Base-by-base conservation (phyloP, 164 flowering plant genomes). In the Warburgia ugandensis region DNA sequence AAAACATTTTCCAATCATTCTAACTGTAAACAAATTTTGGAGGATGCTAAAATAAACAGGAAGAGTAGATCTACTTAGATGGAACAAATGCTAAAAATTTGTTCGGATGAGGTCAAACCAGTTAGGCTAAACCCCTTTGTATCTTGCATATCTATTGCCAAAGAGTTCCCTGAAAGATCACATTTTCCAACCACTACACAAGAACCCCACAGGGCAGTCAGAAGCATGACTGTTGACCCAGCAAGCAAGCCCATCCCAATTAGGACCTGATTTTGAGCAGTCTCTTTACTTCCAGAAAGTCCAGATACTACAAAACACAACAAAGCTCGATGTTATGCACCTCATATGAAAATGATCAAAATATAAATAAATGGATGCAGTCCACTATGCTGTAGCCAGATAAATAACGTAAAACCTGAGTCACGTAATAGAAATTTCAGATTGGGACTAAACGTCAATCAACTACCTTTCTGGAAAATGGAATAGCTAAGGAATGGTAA, bases 161-260 rank as follows among this genome's bases (percentile, higher is more conserved):
- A 17, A 2, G 74, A 69, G 65, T 75, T 63, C 21, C 56, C 66
- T 11, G 48, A 49, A 52, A 92, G 30, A 53, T 94, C 92, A 63
- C 83, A 79, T 69, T 80, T 86, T 42, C 97, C 99, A 56, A 89
- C 80, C 36, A 84, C 30, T 58, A 86, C 66, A 66, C 95, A 88
- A 29, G 94, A 58, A 59, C 97, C 97, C 99, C 99, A 94, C 41
- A 89, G 66, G 27, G 74, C 29, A 1, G 99, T 86, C 28, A 89
- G 68, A 29, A 89, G 89, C 97, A 94, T 79, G 36, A 94, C 95
- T 5, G 99, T 94, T 44, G 99, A 89, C 16, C 99, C 99, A 66
- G 99, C 87, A 27, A 94, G 77, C 77, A 86, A 70, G n/a, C 97
- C 99, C 87, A 94, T 94, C 55, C 99, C 99, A 36, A 94, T 95